Evolutionary conservation across 331 rosid species (phyloP), one percentile per base, ranked within the genome.

Genomic region (Rosa hybrid): DNA sequence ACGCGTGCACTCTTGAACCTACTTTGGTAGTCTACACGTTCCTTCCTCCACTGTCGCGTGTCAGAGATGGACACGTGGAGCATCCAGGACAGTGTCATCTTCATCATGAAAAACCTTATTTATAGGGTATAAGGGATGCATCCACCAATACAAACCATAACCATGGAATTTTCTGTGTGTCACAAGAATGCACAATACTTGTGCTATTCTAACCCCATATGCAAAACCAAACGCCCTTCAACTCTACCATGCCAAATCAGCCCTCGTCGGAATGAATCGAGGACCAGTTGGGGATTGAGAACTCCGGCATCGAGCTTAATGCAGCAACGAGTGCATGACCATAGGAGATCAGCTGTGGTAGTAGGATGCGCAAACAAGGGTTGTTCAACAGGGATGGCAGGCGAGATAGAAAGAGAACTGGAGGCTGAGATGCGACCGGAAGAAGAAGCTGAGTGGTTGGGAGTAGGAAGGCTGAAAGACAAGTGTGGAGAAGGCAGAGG

Each of bases 401-500:
- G 64, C 68, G 86, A 86, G 71, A 60, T 82, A 81, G 88, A 85
- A 81, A 54, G 45, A 71, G 89, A 89, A 74, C 5, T 87, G 45
- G 90, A 87, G 74, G 87, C 76, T 17, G 93, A 88, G 85, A 82
- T 89, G 81, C 70, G 42, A 30, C 21, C 57, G 25, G 85, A 81
- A 23, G 84, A 75, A 59, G 72, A 4, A n/a, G 38, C 57, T 81
- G 79, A 80, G 65, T 86, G 89, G 80, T n/a, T 75, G 73, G 48
- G 48, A 62, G 42, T 57, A 8, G 84, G 76, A 42, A 72, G 80
- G 84, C 76, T 80, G 87, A 88, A 68, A 53, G 85, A 83, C 68
- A 88, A 86, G 63, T 92, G 91, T 76, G 91, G 87, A 30, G 96
- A 79, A 72, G 68, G 77, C 59, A 53, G 82, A 14, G 93, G 79